A percentile compares a stretch with the other conserved stretches of the same genome.
Conservation (phyloP, 768 basidiomycete species). For the Leucosporidium yakuticum region DNA sequence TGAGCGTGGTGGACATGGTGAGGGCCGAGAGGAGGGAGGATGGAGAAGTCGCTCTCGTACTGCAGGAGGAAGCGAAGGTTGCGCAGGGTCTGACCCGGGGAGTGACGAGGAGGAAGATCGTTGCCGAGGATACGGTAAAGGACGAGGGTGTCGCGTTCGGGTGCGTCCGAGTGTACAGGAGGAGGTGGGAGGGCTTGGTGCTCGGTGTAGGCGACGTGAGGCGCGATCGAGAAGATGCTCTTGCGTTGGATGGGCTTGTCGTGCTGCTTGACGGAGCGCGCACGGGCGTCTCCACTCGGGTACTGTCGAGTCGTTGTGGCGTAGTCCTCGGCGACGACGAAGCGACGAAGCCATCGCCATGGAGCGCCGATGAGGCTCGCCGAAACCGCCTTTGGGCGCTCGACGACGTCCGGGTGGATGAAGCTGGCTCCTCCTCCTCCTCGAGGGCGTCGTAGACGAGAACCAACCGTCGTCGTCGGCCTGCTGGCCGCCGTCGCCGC, state of each 20-base stretch:
- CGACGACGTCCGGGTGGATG: slow-evolving; percentile 30
- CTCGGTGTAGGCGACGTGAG: slow-evolving; percentile 24
- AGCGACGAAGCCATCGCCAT: background rate
- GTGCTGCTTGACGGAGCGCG: background rate
- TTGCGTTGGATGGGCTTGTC: background rate
- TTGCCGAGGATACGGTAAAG: slow-evolving; percentile 42
- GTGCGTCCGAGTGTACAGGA: slow-evolving; percentile 20
- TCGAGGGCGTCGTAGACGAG: background rate
- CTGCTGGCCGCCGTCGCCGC: background rate
- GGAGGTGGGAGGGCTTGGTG: slow-evolving; percentile 30
- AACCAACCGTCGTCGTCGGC: background rate
- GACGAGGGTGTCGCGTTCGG: slow-evolving; percentile 39
- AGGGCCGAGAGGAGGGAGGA: slow-evolving; percentile 29
- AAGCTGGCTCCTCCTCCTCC: slow-evolving; percentile 9
- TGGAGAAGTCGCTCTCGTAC: slow-evolving; percentile 38
- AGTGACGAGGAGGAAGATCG: slow-evolving; percentile 41
- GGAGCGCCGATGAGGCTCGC: slow-evolving; percentile 10
- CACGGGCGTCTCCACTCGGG: background rate
- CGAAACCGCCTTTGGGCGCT: slow-evolving; percentile 3
- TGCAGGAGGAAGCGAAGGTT: slow-evolving; percentile 41
- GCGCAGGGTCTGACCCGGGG: slow-evolving; percentile 38
- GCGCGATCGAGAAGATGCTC: slow-evolving; percentile 19
- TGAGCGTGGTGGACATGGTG: slow-evolving; percentile 31
- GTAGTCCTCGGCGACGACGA: background rate
- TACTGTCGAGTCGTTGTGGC: background rate